Base-by-base conservation (phyloP, 306 rosid genomes). In the Vicia faba region DNA sequence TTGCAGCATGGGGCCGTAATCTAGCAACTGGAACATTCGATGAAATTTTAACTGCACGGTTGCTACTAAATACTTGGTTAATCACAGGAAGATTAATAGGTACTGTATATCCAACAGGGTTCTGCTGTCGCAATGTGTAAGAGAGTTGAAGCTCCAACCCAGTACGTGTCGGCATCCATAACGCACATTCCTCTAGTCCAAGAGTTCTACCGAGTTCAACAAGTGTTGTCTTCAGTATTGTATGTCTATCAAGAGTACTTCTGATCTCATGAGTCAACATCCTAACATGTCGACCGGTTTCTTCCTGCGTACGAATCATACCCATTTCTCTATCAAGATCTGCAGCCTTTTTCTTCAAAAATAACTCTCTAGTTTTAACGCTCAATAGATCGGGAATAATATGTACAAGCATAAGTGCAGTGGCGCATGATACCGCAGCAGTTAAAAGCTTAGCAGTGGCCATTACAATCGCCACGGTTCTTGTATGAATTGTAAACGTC, bases 121-220 rank as follows among this genome's bases (percentile, higher is more conserved):
- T 93, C 68, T 90, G 97, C 78, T 90, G 99, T 48, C 84, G 93
- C 57, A 93, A 84, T 8, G 99, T 93, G 78, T 93, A 93, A 1
- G 99, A 83, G 14, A 93, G 92, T 78, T 90, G 97, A 84, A 93
- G 96, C 83, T 93, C 99, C 78, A 93, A 84, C 2, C 97, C 97
- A 35, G 96, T 82, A 7, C 95, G 92, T 0, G 96, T 93, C 2
- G 99, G 99, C 99, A 93, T 93, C 99, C 99, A 93, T 51, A 93
- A 76, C 28, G 96, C 92, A 80, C 99, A 93, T 85, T 93, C 99
- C 75, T 90, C 99, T 54, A 93, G 80, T 12, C 81, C 97, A 85
- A 93, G 75, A 58, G 96, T 93, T 76, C 97, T 90, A 49, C 97
- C 97, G 67, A 85, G 60, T 67, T 88, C 95, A 33, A 88, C 70